phyloP scores from a whole-genome alignment of 257 asterid genomes.

The Fraxinus anomala region DNA sequence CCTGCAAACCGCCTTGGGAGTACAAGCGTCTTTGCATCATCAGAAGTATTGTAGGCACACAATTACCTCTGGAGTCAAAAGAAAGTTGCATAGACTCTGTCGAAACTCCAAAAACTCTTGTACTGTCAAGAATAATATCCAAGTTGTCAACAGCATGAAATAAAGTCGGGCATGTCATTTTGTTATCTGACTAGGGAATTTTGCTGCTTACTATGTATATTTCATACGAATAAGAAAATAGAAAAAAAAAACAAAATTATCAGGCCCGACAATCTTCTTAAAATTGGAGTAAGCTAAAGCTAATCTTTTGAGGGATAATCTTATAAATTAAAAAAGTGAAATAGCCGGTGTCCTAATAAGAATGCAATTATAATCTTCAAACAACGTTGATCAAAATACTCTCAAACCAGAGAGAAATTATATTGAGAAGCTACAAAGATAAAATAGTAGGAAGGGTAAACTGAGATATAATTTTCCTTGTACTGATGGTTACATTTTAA shows the following conservation, averaged over 20 bases:
- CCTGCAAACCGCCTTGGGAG: slow-evolving; percentile 81
- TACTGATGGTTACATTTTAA: no score
- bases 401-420: background rate
- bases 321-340: background rate
- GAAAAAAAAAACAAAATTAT: background rate
- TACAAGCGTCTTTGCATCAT: slow-evolving; percentile 90
- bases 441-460: background rate
- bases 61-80: slow-evolving; percentile 74
- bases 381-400: background rate
- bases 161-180: background rate
- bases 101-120: slow-evolving; percentile 90
- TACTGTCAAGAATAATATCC: slow-evolving; percentile 38
- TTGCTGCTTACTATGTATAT: background rate
- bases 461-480: background rate
- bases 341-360: background rate
- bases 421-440: background rate
- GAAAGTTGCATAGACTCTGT: slow-evolving; percentile 98
- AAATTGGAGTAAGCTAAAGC: background rate
- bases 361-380: background rate
- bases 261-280: background rate
- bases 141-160: slow-evolving; percentile 5
- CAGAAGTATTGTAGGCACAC: slow-evolving; percentile 80
- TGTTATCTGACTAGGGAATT: background rate
- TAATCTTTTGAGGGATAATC: background rate
- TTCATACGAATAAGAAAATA: background rate